Evolutionary conservation across 305 asterid genomes (phyloP), one percentile per base, ranked within the genome.

Genomic region (Andrographis paniculata): DNA sequence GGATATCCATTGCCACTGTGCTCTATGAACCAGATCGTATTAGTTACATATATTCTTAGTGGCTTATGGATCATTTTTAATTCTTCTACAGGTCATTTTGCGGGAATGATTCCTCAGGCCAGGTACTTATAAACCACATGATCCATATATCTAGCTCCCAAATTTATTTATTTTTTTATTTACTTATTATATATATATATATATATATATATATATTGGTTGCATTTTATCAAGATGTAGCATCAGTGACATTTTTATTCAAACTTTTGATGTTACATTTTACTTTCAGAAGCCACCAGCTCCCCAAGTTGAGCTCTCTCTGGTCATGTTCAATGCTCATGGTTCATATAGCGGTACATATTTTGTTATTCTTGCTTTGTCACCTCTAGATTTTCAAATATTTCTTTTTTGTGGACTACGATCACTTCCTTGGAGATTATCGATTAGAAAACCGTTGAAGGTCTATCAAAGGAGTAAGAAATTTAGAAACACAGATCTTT

Each of bases 311-410:
- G 84, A 69, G 65, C 61, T 84, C 50, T 69, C 91, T 37, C 64
- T 87, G 69, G 87, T 87, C 59, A 62, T 72, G 87, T 87, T 84
- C 72, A 71, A 78, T 47, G 54, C 78, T 35, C 94, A 73, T 65
- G 96, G 94, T 48, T 65, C 91, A 60, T 74, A 76, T 52, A 78
- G 91, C 60, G 76, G 96, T 87, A 50, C 14, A 87, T 73, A 40
- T 22, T 69, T 60, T 42, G 27, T 59, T 58, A 47, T 44, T 20
- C 48, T 45, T 24, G 30, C 6, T 24, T 24, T 4, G 30, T 8
- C 8, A 8, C 30, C 30, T 24, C 30, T 24, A 24, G 30, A 3
- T 24, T 24, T 3, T 24, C 30, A 24, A 24, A 24, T 24, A 4
- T 8, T 24, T 24, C 8, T 24, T 3, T 4, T 8, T 24, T 8